phyloP scores from a whole-genome alignment of 306 rosid species.

The Vicia faba region DNA sequence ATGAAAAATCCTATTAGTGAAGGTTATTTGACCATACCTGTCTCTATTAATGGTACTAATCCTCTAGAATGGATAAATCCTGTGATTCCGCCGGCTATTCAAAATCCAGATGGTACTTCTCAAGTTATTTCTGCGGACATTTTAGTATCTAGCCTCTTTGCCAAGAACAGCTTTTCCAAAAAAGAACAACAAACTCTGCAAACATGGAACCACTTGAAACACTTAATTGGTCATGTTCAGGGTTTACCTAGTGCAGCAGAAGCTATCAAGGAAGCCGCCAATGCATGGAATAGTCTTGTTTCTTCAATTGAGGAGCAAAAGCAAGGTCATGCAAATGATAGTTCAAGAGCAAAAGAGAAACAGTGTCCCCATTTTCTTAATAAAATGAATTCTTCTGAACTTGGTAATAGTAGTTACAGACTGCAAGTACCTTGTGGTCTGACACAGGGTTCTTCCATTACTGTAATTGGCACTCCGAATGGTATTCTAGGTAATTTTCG shows the following conservation, averaged over 20 bases:
- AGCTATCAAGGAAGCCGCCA: constrained; percentile 91
- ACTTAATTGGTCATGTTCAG: constrained; percentile 64
- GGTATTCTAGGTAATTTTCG: constrained; percentile 89
- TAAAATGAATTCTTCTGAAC: constrained; percentile 69
- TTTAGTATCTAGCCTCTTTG: constrained; percentile 64
- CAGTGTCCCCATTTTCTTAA: constrained; percentile 94
- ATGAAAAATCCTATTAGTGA: constrained; percentile 60
- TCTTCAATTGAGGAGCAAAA: constrained; percentile 66
- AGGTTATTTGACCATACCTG: constrained; percentile 53
- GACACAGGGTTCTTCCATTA: constrained; percentile 94
- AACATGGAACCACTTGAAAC: constrained; percentile 81
- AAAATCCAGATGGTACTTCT: constrained; percentile 63
- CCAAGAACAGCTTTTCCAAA: constrained; percentile 60
- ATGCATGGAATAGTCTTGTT: constrained; percentile 78
- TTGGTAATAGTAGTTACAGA: constrained; percentile 56
- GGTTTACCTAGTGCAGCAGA: constrained; percentile 90
- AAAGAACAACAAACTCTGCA: constrained; percentile 67
- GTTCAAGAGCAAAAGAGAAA: constrained; percentile 71
- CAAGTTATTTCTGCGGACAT: constrained; percentile 66
- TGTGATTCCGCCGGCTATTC: constrained; percentile 60
- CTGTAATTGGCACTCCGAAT: constrained; percentile 81
- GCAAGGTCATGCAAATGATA: constrained; percentile 59
- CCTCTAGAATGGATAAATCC: constrained; percentile 84
- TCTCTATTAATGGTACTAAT: constrained; percentile 56
- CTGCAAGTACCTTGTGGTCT: constrained; percentile 89